Conservation (phyloP, 306 rosid genomes). For the Dicorynia guianensis region DNA sequence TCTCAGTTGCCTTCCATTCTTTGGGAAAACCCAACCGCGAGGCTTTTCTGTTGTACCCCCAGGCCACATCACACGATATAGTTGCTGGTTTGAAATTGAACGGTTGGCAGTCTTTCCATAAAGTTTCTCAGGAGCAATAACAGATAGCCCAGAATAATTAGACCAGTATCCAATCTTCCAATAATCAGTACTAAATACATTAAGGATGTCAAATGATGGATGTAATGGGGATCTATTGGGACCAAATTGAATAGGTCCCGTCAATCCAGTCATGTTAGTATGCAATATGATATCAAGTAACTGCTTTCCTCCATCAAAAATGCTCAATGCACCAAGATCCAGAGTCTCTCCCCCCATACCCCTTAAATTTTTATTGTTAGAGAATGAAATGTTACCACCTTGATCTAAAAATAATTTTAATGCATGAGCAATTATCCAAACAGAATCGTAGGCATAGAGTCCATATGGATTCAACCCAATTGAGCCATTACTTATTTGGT, state of each 20-base stretch:
- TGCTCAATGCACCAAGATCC: conserved; percentile 60
- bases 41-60: conserved; percentile 67
- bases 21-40: conserved; percentile 89
- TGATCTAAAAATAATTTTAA: conserved; percentile 60
- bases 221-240: conserved; percentile 52
- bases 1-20: conserved; percentile 68
- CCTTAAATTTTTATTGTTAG: conserved; percentile 56
- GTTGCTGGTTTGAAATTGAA: conserved; percentile 56
- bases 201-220: conserved; percentile 76
- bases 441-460: conserved; percentile 81
- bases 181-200: conserved; percentile 54
- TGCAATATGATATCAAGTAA: conserved; percentile 58
- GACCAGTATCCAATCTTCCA: conserved; percentile 81
- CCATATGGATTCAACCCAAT: conserved; percentile 64
- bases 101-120: conserved; percentile 56
- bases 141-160: conserved; percentile 75
- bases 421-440: conserved; percentile 77
- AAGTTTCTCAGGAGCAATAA: conserved; percentile 61
- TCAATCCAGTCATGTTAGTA: conserved; percentile 68
- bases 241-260: conserved; percentile 64
- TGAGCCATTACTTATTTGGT: conserved; percentile 44
- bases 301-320: conserved; percentile 70
- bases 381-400: conserved; percentile 66
- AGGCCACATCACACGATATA: conserved; percentile 63
- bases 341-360: conserved; percentile 38